Conservation (phyloP, 768 basidiomycete species). For the Leucosporidium scottii region DNA sequence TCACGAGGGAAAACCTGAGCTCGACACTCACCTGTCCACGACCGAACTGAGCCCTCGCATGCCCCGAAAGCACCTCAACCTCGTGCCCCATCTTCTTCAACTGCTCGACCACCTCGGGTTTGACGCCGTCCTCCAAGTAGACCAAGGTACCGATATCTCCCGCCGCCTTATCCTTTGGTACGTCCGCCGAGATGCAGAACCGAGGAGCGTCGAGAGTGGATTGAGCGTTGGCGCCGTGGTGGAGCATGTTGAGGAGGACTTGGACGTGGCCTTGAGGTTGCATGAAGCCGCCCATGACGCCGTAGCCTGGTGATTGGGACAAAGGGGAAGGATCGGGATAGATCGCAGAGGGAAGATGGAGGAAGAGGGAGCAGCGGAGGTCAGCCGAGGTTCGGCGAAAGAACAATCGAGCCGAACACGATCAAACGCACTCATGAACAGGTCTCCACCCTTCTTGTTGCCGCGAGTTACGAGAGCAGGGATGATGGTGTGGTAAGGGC, state of each 20-base stretch:
- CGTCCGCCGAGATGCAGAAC: constrained; percentile 87
- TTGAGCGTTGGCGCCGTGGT: constrained; percentile 80
- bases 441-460: constrained; percentile 46
- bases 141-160: constrained; percentile 75
- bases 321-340: too few species aligned
- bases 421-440: constrained; percentile 58
- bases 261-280: constrained; percentile 91
- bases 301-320: constrained; percentile 38
- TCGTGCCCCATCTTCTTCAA: constrained; percentile 86
- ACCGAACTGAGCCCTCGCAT: constrained; percentile 55
- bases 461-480: constrained; percentile 60
- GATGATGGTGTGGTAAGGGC: constrained; percentile 43
- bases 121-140: constrained; percentile 73
- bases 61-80: constrained; percentile 57
- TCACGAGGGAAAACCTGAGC: neutral
- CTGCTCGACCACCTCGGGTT: constrained; percentile 55
- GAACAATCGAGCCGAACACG: neutral
- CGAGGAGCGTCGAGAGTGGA: constrained; percentile 88
- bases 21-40: constrained; percentile 51
- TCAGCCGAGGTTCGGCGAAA: neutral
- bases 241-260: constrained; percentile 51
- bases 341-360: neutral
- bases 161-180: constrained; percentile 44
- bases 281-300: constrained; percentile 58
- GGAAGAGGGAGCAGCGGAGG: neutral